Conservation (phyloP, 805 yeast genomes). For the Ascoidea rubescens region DNA sequence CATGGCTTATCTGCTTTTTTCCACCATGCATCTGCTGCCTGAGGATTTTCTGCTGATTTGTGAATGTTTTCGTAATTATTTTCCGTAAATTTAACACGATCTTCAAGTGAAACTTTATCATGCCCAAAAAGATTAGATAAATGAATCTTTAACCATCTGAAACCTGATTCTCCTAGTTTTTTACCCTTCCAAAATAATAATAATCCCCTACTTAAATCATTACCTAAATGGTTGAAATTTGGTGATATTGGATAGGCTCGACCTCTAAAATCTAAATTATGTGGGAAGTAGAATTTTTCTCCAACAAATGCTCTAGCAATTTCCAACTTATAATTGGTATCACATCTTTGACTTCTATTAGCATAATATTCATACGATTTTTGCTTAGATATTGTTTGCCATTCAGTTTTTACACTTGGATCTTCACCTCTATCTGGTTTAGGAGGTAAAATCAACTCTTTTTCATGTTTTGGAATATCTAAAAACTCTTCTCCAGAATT, state of each 20-base stretch:
- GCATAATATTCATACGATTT: constrained; percentile 47
- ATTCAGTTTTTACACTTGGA: constrained; percentile 54
- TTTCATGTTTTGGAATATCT: constrained; percentile 52
- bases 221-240: constrained; percentile 69
- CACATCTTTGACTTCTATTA: constrained; percentile 81
- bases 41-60: constrained; percentile 52
- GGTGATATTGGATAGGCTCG: constrained; percentile 76
- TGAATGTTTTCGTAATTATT: constrained; percentile 38
- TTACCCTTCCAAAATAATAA: constrained; percentile 69
- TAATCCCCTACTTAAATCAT: constrained; percentile 62
- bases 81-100: constrained; percentile 46
- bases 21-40: constrained; percentile 51
- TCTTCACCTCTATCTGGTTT: constrained; percentile 55
- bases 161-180: constrained; percentile 47
- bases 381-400: constrained; percentile 48
- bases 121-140: constrained; percentile 60
- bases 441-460: constrained; percentile 33
- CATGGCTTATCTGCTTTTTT: constrained; percentile 65
- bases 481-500: constrained; percentile 65
- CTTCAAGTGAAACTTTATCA: constrained; percentile 57
- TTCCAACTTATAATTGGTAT: constrained; percentile 83
- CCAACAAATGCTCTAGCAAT: constrained; percentile 89
- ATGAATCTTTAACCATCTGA: constrained; percentile 67
- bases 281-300: constrained; percentile 67
- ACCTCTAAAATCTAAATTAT: constrained; percentile 71